These are phyloP conservation scores for Phaseolus coccineus DNA, from an alignment of 331 rosid genomes.

Conservation along the genomic window DNA sequence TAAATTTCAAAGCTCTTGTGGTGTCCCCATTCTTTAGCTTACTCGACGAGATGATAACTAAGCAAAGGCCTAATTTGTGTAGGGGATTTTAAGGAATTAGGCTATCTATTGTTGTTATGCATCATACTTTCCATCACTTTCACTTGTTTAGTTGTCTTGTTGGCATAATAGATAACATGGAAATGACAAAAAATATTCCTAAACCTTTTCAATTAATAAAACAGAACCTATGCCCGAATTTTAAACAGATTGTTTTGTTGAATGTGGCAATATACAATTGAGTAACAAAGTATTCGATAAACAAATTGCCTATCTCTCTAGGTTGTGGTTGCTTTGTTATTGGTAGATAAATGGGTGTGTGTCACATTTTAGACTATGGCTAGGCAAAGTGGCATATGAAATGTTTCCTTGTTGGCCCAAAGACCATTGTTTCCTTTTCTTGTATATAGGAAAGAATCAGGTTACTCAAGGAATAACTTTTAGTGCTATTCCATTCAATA, in stretches of 20 bases:
- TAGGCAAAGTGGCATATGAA: constrained; percentile 26
- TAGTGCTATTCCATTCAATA: too few species aligned
- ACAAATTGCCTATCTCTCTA: not conserved
- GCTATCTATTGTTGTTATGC: constrained; percentile 8
- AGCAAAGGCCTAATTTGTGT: constrained; percentile 9
- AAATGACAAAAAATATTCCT: constrained; percentile 26
- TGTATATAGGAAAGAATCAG: not conserved
- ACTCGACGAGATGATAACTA: not conserved
- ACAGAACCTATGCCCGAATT: constrained; percentile 22
- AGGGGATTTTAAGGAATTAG: constrained; percentile 29
- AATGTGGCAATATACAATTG: constrained; percentile 10
- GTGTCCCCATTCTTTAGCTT: constrained; percentile 14
- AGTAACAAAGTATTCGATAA: not conserved
- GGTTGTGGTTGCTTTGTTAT: constrained; percentile 34
- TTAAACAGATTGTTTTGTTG: constrained; percentile 14
- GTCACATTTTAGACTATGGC: constrained; percentile 5
- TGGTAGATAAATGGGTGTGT: not conserved
- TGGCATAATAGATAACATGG: not conserved
- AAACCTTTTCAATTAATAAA: constrained; percentile 31
- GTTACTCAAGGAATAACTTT: not conserved
- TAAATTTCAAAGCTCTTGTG: constrained; percentile 23
- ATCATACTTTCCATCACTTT: constrained; percentile 7
- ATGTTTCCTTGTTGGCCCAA: constrained; percentile 21
- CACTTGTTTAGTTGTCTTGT: constrained; percentile 1
- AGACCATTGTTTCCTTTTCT: constrained; percentile 35